Percentiles rank a stretch among this genome's conserved stretches.
These are phyloP conservation scores for Pythium phragmitis DNA, from an alignment of 352 stramenopile species.

Conservation along the genomic window DNA sequence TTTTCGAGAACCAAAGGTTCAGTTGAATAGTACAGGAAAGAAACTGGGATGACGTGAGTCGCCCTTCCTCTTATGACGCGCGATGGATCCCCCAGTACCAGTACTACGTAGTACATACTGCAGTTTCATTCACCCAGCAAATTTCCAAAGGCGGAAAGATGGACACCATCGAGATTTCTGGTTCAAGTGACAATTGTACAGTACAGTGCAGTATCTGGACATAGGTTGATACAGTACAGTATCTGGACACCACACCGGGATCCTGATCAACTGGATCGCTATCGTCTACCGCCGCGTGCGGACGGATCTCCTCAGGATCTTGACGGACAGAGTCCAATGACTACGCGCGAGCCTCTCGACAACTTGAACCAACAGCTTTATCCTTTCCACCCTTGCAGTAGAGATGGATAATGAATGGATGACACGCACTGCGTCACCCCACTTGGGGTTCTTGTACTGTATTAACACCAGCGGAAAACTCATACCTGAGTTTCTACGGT, in stretches of 20 bases:
- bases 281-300: background rate
- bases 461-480: background rate
- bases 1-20: background rate
- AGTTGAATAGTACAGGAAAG: background rate
- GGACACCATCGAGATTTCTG: background rate
- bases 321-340: no score
- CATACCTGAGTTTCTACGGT: background rate
- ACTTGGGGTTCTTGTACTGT: no score
- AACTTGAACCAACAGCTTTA: background rate
- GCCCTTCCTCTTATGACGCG: background rate
- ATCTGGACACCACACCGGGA: background rate
- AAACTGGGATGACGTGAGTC: background rate
- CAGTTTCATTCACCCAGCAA: background rate
- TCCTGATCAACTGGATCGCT: background rate
- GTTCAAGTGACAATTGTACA: background rate
- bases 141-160: background rate
- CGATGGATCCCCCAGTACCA: background rate
- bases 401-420: background rate
- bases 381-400: background rate
- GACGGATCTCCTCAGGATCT: background rate
- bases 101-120: no score
- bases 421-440: constrained; percentile 4
- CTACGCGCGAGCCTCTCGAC: no score
- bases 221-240: no score
- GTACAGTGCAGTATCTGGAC: background rate